Evolutionary conservation across 1,284 basidiomycete genomes (phyloP), one percentile per base, ranked within the genome.

Genomic region (Ganoderma resinaceum): DNA sequence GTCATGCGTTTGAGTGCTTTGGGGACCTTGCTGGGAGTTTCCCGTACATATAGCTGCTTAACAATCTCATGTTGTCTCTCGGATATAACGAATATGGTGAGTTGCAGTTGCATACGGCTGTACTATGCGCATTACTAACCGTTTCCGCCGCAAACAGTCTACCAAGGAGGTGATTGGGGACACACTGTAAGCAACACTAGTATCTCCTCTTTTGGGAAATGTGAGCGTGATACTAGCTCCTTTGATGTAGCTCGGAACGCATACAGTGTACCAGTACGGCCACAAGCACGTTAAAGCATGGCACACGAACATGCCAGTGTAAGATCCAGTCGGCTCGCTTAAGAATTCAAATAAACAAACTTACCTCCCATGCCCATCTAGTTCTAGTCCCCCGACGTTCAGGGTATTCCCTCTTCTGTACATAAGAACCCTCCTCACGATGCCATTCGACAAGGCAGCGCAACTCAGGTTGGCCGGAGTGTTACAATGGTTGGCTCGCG

Each of bases 21-120:
- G 23, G 7, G 2, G 49, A 37, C 11, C 20, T 26, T 18, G 8
- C 16, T 38, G 20, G 31, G 5, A n/a, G 9, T 43, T 37, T n/a
- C 1, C 6, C 20, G n/a, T 3, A 40, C 29, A 7, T 31, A 42
- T 29, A 65, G 63, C 26, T 65, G 16, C 46, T 65, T 26, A 59
- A 65, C 63, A 75, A 74, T 26, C 49, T 75, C 8, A 76, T 77
- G 76, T 35, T 72, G 11, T 57, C 68, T 2, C 70, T 77, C 3
- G 76, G 76, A 8, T 77, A 77, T 46, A 53, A 69, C 2, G 69
- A 77, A 57, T 77, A 76, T 63, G 76, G 76, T 76, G 23, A 20
- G 62, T 3, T 3, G 16, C 1, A 3, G 6, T 5, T 3, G 5
- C 29, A 31, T 42, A 2, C 0, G 5, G 35, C 12, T 14, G 23